A percentile compares a stretch with the other conserved stretches of the same genome.
phyloP scores from a whole-genome alignment of 305 asterid genomes.

The Ruellia speciosa region DNA sequence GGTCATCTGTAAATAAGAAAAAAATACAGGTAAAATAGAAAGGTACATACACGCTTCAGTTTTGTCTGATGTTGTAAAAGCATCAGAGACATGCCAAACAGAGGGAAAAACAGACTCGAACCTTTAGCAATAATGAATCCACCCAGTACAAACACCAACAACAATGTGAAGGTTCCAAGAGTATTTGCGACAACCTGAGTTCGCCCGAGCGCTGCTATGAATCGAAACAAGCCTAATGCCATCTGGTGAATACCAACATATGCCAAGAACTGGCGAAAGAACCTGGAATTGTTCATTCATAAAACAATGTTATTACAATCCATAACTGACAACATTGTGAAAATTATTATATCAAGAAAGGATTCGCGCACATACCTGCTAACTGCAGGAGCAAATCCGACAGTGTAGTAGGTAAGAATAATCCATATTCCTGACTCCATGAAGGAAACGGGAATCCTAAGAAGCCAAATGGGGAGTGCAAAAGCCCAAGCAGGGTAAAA shows the following conservation, averaged over 20 bases:
- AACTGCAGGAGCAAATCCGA: constrained; percentile 47
- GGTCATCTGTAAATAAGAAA: constrained; percentile 34
- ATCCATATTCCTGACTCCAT: constrained; percentile 45
- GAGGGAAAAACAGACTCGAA: constrained; percentile 14
- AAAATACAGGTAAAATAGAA: background rate
- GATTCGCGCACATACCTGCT: constrained; percentile 22
- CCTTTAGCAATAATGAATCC: constrained; percentile 44
- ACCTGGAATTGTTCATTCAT: constrained; percentile 18
- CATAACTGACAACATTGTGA: background rate
- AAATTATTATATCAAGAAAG: background rate
- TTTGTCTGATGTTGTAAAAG: background rate
- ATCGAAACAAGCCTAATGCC: constrained; percentile 43
- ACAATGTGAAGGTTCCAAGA: constrained; percentile 35
- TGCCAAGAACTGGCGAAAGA: constrained; percentile 39
- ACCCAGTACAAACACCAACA: constrained; percentile 39
- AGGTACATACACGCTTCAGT: background rate
- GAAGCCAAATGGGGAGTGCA: constrained; percentile 44
- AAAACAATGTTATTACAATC: background rate
- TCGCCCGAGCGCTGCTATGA: constrained; percentile 44
- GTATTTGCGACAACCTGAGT: constrained; percentile 42
- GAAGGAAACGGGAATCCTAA: constrained; percentile 37
- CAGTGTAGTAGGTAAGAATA: constrained; percentile 38
- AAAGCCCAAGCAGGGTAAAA: constrained; percentile 53
- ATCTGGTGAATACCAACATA: constrained; percentile 41
- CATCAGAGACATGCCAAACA: background rate